Base-by-base conservation (phyloP, 192 early-diverging fungal genomes). In the Thamnidium elegans region DNA sequence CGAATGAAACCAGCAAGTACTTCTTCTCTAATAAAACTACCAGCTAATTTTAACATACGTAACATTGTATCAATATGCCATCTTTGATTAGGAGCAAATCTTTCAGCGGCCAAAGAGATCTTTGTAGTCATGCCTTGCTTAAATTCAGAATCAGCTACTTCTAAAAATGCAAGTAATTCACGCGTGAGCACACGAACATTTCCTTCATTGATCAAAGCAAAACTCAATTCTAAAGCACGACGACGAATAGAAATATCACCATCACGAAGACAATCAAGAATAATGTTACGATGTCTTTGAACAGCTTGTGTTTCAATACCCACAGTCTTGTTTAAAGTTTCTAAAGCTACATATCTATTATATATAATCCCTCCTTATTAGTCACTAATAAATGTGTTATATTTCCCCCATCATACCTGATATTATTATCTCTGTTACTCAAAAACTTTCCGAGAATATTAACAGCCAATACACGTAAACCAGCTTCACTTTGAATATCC, bases 401-500 rank as follows among this genome's bases (percentile, higher is more conserved):
- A 0, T 42, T 15, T 48, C 14, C n/a, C 19, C 4, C 1, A 0
- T 11, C 7, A 34, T 82, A 94, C 85, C 94, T 84, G 66, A 97
- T 97, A 73, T 99, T 99, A 81, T 97, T 97, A 74, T 99, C 97
- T 43, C 89, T 74, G 78, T 98, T 94, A 42, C 86, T 87, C 72
- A 99, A 75, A 72, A 99, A 98, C 52, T 93, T 89, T 62, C 97
- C 97, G 10, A 99, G 86, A 78, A 98, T 95, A 66, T 99, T 99
- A 70, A 99, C 93, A 15, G 92, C 97, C 65, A 99, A 74, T 42
- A 97, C 92, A 39, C 96, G 87, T 65, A 99, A 79, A 17, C 93
- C 90, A 52, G 80, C 84, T 62, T 97, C 95, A 50, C 89, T 91
- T 62, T 94, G 91, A 58, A 94, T 93, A 19, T 93, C 91, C 91